A percentile compares a stretch with the other conserved stretches of the same genome.
phyloP scores from a whole-genome alignment of 2,329 filamentous ascomycete species.

The Colletotrichum tropicicola region DNA sequence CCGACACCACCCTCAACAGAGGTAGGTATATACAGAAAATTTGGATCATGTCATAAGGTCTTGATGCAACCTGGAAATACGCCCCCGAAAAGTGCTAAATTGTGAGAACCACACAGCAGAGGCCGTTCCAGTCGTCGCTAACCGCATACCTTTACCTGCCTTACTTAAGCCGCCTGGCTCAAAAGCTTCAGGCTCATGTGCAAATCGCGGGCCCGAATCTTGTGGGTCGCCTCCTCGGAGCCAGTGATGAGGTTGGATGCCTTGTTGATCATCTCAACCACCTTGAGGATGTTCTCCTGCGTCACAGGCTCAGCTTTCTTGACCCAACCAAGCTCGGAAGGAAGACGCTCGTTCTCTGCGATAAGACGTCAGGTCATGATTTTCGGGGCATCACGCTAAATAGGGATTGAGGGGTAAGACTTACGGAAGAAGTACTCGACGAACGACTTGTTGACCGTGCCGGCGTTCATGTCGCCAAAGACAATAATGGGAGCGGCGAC shows the following conservation, averaged over 20 bases:
- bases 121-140: too few species aligned
- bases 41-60: too few species aligned
- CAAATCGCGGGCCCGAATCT: background rate
- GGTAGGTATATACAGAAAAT: too few species aligned
- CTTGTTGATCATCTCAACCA: slow-evolving; percentile 17
- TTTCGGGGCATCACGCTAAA: rapidly evolving
- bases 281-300: slow-evolving; percentile 5
- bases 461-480: slow-evolving; percentile 52
- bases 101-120: too few species aligned
- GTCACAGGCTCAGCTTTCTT: background rate
- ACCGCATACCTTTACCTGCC: too few species aligned
- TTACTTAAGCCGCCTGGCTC: too few species aligned
- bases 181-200: slow-evolving; percentile 2
- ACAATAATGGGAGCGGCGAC: slow-evolving; percentile 57
- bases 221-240: background rate
- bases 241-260: slow-evolving; percentile 7
- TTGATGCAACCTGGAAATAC: too few species aligned
- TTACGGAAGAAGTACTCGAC: slow-evolving; percentile 57
- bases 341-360: slow-evolving; percentile 25
- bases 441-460: slow-evolving; percentile 47
- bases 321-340: slow-evolving; percentile 21
- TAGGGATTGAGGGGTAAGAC: slow-evolving; percentile 16
- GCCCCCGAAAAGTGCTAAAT: too few species aligned
- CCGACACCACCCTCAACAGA: too few species aligned
- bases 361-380: background rate